These are phyloP conservation scores for Annulohypoxylon stygium DNA, from an alignment of 495 filamentous ascomycete genomes.

Conservation along the genomic window DNA sequence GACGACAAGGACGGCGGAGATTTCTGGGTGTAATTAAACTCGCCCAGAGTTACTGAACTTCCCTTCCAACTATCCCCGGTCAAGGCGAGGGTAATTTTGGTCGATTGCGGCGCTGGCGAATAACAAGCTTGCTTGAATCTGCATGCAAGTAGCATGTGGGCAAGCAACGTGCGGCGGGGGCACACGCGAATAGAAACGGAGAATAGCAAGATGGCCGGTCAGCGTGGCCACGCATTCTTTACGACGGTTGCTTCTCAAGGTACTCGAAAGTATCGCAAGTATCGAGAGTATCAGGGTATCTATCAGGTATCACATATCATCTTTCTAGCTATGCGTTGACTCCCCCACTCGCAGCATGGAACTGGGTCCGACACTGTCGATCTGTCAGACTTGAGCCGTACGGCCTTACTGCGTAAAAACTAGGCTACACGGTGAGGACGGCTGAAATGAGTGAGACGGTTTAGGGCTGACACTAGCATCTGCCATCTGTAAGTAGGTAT, in stretches of 20 bases:
- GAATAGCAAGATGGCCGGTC: slow-evolving; percentile 33
- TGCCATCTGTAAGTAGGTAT: not conserved
- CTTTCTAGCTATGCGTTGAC: slow-evolving; percentile 1
- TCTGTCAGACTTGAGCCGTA: slow-evolving; percentile 45
- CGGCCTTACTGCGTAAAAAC: slow-evolving; percentile 42
- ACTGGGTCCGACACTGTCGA: slow-evolving; percentile 41
- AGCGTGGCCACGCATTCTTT: slow-evolving; percentile 41
- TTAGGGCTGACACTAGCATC: slow-evolving; percentile 47
- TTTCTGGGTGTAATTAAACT: slow-evolving; percentile 38
- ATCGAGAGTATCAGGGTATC: not conserved
- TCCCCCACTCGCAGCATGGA: slow-evolving; percentile 38
- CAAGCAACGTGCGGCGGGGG: slow-evolving; percentile 41
- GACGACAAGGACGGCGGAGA: slow-evolving; percentile 22
- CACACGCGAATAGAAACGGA: slow-evolving; percentile 45
- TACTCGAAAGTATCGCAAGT: slow-evolving; percentile 26
- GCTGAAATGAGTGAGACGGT: slow-evolving; percentile 40
- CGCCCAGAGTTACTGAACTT: slow-evolving; percentile 10
- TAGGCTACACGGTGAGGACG: slow-evolving; percentile 29
- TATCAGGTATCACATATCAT: slow-evolving; percentile 12
- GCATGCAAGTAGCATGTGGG: slow-evolving; percentile 45
- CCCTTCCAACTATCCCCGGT: slow-evolving; percentile 20
- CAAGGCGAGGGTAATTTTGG: slow-evolving; percentile 26
- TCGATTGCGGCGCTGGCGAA: slow-evolving; percentile 42
- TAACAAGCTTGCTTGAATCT: slow-evolving; percentile 29
- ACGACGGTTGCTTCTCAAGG: slow-evolving; percentile 25